Evolutionary conservation across 2,329 filamentous ascomycete genomes (phyloP).

Genomic region (Cadophora sp.): DNA sequence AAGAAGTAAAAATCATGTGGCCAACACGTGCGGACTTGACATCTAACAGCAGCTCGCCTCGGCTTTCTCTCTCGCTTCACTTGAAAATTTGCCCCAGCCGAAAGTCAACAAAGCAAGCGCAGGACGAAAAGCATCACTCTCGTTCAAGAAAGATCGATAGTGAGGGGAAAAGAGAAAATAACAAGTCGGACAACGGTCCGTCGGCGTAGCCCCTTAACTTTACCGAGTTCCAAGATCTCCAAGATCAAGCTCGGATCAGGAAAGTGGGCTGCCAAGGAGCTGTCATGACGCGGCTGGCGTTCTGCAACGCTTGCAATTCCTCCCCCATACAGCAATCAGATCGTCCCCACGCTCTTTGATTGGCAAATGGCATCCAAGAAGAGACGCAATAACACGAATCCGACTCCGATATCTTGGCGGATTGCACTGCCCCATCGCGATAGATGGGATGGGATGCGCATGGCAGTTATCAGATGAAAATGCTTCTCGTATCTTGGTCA

Average conservation of each 20-base stretch:
- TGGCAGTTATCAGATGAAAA: conserved; percentile 10
- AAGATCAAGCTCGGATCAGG: conserved; percentile 7
- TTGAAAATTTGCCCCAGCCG: background rate
- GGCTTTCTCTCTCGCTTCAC: background rate
- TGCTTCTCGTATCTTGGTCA: background rate
- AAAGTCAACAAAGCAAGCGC: conserved; percentile 7
- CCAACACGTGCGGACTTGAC: background rate
- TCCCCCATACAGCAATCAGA: background rate
- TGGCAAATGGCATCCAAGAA: background rate
- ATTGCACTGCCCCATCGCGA: conserved; percentile 13
- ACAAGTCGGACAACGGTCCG: background rate
- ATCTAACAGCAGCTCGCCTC: background rate
- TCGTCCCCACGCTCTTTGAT: conserved; percentile 1
- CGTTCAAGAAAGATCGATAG: background rate
- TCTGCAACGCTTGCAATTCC: background rate
- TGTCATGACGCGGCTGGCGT: conserved; percentile 13
- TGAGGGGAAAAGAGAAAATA: background rate
- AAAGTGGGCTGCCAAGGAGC: conserved; percentile 14
- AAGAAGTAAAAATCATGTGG: background rate
- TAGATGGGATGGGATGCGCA: background rate
- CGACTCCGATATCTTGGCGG: conserved; percentile 1
- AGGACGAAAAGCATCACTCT: background rate
- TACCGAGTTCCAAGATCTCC: conserved; percentile 10
- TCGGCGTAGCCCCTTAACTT: background rate
- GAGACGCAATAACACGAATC: background rate